Evolutionary conservation across 1,284 basidiomycete genomes (phyloP), one percentile per base, ranked within the genome.

Genomic region (Flammula alnicola): DNA sequence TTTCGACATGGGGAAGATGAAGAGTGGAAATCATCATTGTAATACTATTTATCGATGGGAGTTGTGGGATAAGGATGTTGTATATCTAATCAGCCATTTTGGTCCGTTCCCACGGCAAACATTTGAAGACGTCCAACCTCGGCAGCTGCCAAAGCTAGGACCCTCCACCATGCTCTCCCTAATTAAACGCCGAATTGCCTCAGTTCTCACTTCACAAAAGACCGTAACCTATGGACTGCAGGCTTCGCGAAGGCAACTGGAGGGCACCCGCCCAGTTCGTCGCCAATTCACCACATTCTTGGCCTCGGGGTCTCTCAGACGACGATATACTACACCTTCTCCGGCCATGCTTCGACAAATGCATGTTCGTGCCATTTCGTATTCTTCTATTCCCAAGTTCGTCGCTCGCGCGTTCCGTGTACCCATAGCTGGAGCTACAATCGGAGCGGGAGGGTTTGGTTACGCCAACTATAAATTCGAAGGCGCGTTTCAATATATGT

Each of bases 401-500:
- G 80, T 95, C 38, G 84, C 86, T 0, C 77, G 91, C 33, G 93
- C 92, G 0, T 93, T 95, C 64, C 77, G 88, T 44, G 84, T 95
- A 1, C 93, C 93, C 26, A 78, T 93, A 54, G 93, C 91, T 25
- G 91, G 88, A 10, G 88, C 85, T 17, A 91, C 91, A 0, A 81
- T 93, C 17, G 93, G 93, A 9, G 93, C 88, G 1, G 93, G 94
- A n/a, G 88, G 91, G 0, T 74, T 95, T 49, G 91, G 90, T 5
- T 96, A 95, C 69, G 93, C 92, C 12, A 94, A 94, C 66, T 95
- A 94, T 75, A 93, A 93, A 72, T 86, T 95, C 61, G 93, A 97
- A 75, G 91, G 93, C 92, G 54, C 23, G 40, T 17, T 14, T 30
- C 32, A 11, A 9, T 33, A 22, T 11, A 20, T 10, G 19, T 10